Evolutionary conservation across 139 green algal genomes (phyloP).

Genomic region (Tetraselmis striata): DNA sequence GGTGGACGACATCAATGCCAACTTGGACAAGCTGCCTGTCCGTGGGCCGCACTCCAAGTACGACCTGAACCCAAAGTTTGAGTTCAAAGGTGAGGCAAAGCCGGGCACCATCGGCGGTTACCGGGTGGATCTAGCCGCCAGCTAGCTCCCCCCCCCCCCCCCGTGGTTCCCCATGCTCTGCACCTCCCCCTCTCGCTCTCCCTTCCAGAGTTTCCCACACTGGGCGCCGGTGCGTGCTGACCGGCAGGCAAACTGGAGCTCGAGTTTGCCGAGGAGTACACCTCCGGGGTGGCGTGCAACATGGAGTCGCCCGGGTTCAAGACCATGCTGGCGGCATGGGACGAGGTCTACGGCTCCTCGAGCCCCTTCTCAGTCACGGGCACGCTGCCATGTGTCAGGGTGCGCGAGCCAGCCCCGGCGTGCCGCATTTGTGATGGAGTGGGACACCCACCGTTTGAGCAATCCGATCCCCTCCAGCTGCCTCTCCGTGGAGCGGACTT

Average conservation of each 20-base stretch:
- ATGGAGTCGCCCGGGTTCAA: conserved; percentile 48
- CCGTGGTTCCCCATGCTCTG: too few species aligned
- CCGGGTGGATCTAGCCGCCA: too few species aligned
- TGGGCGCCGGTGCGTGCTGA: too few species aligned
- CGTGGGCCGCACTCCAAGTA: conserved; percentile 52
- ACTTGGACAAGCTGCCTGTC: conserved; percentile 33
- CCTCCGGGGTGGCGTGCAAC: conserved; percentile 55
- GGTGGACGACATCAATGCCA: conserved; percentile 56
- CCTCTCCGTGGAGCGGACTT: not conserved
- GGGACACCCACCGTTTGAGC: too few species aligned
- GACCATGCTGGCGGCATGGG: conserved; percentile 47
- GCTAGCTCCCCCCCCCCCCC: too few species aligned
- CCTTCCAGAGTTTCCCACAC: too few species aligned
- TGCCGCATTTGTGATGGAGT: too few species aligned
- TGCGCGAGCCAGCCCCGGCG: too few species aligned
- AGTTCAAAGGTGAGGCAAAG: not conserved
- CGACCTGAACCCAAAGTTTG: conserved; percentile 27
- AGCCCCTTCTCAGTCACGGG: conserved; percentile 41
- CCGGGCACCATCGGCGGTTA: not conserved
- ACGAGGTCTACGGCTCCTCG: conserved; percentile 37
- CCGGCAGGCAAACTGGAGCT: conserved; percentile 36
- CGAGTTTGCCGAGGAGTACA: conserved; percentile 46
- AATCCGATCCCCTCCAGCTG: not conserved
- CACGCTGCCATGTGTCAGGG: not conserved
- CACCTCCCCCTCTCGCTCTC: not conserved